Base-by-base conservation (phyloP, 805 yeast genomes). In the Monosporozyma aerobia region DNA sequence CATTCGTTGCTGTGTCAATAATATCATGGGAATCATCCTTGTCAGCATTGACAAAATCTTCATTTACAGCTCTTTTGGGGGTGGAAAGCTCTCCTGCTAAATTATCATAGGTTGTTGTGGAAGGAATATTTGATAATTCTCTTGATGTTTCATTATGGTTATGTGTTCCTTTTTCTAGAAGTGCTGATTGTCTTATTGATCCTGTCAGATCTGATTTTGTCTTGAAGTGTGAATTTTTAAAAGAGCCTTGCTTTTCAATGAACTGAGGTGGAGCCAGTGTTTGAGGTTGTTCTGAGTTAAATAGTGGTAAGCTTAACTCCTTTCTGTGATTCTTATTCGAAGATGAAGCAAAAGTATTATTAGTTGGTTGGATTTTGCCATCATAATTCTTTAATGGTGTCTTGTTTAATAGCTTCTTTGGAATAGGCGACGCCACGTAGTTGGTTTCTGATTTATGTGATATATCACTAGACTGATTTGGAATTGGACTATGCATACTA, bases 381-480 rank as follows among this genome's bases (percentile, higher is more conserved):
- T 39, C 43, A 13, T 39, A 39, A 43, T 43, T 43, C 48, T 45
- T 45, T 14, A 45, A 33, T 11, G 48, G 48, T 45, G 48, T 45
- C 22, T 33, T 45, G 22, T 33, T 45, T 30, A 45, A 33, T 9
- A 27, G 19, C n/a, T 44, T 27, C 16, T 29, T 44, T 7, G 47
- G 32, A 9, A 14, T 16, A 9, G 35, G 47, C 5, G 35, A 44
- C 10, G 35, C 14, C n/a, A 29, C 2, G 5, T 44, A n/a, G 8
- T 9, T 27, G 2, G 13, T 13, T 16, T 44, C 47, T n/a, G 9
- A 8, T 14, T 44, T n/a, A 4, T 30, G 33, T 9, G 47, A 29
- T 7, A 10, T 8, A 13, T 9, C 25, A 44, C 16, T 23, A 16
- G n/a, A 5, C 5, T 23, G 13, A 19, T 16, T 39, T 11, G 43